Evolutionary conservation across 768 basidiomycete species (phyloP).

Genomic region (Mycena metata): DNA sequence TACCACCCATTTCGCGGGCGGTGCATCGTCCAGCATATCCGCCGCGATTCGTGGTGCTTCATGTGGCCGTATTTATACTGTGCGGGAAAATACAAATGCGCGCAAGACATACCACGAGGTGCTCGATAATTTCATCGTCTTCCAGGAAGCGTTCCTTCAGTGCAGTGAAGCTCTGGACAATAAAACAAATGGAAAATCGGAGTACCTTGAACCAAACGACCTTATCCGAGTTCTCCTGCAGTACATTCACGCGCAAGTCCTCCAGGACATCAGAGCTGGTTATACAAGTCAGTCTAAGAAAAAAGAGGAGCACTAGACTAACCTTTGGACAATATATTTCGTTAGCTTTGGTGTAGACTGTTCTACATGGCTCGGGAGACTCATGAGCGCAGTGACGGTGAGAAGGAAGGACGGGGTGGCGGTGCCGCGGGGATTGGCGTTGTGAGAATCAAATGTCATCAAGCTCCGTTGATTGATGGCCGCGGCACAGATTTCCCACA

Average conservation of each 20-base stretch:
- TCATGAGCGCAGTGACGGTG: slow-evolving; percentile 14
- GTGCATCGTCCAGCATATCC: slow-evolving; percentile 82
- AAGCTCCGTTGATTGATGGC: background rate
- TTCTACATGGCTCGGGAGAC: slow-evolving; percentile 24
- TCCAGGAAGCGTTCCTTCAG: slow-evolving; percentile 78
- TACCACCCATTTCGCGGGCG: slow-evolving; percentile 89
- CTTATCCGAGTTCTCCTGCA: slow-evolving; percentile 66
- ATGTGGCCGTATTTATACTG: background rate
- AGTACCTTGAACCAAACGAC: slow-evolving; percentile 83
- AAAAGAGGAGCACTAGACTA: background rate
- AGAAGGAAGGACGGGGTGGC: background rate
- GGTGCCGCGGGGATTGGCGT: background rate
- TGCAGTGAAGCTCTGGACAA: slow-evolving; percentile 22
- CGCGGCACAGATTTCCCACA: too few species aligned
- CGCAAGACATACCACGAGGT: slow-evolving; percentile 66
- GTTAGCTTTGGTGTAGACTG: slow-evolving; percentile 25
- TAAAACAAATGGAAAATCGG: background rate
- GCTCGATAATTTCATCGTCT: slow-evolving; percentile 83
- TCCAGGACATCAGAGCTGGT: slow-evolving; percentile 79
- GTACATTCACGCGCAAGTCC: slow-evolving; percentile 77
- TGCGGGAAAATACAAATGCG: background rate
- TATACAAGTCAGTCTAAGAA: background rate
- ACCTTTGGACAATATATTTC: slow-evolving; percentile 35
- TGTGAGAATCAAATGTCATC: background rate
- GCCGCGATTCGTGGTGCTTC: slow-evolving; percentile 77